Base-by-base conservation (phyloP, 2,329 filamentous ascomycete species). In the Fusarium setosum region DNA sequence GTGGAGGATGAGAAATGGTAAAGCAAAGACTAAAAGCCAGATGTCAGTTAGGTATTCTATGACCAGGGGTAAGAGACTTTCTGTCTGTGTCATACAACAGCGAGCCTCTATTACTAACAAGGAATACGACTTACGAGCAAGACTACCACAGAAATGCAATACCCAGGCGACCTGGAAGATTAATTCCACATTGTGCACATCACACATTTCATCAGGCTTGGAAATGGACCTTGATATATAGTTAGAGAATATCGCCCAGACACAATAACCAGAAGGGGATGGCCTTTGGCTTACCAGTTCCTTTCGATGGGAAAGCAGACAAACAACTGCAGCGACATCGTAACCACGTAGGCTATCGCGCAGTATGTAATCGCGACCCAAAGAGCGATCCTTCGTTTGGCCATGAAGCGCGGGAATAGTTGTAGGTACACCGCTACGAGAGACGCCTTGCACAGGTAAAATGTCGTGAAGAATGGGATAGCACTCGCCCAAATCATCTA, bases 381-480 rank as follows among this genome's bases (percentile, higher is more conserved):
- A 4, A 61, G 17, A 1, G 26, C 1, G 1, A 62, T 41, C 20
- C 59, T 49, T 12, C 49, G 29, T n/a, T 42, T 59, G 4, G 20
- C 32, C 59, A 62, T 62, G 17, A 54, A 59, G 1, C 15, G 11
- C 2, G 59, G 59, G 24, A 62, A 62, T n/a, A 62, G 12, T 34
- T 62, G 55, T 5, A 58, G 31, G 11, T 62, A 62, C 17, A 51
- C 38, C 10, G 49, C 38, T 1, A 62, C 37, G 2, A 62, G 48
- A 11, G 54, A 37, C 2, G 55, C 55, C 21, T 62, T 62, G 59
- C 42, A 58, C 12, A 62, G 49, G 17, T 55, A 62, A 4, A 62
- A 35, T 4, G 59, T 51, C 3, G 55, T 47, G n/a, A 58, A 40
- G 37, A 54, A 59, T 8, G 55, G 55, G 4, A 62, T 26, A 4